Percentiles rank a stretch among this genome's conserved stretches.
Evolutionary conservation across 176 grass and related monocot species (phyloP).

Genomic region (Bothriochloa decipiens): DNA sequence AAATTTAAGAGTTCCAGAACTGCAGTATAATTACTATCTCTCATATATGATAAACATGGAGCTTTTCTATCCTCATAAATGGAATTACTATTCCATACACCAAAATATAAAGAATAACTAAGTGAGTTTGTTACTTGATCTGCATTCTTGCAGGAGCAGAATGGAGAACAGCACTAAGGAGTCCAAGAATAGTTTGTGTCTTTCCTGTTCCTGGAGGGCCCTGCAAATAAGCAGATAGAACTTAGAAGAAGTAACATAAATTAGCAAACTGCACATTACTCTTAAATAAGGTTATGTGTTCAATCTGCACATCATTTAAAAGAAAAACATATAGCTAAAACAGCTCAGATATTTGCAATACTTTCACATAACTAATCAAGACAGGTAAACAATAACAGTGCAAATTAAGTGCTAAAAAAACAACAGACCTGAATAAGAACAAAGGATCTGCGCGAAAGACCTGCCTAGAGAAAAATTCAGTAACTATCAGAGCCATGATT

Average conservation of each 20-base stretch:
- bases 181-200: conserved; percentile 98
- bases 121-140: conserved; percentile 62
- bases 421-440: conserved; percentile 89
- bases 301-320: conserved; percentile 28
- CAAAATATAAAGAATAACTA: too few species aligned
- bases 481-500: conserved; percentile 32
- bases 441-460: conserved; percentile 94
- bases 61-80: background rate
- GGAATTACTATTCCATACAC: too few species aligned
- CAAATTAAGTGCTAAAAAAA: conserved; percentile 35
- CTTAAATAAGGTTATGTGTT: background rate
- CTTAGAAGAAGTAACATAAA: conserved; percentile 6
- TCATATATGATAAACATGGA: background rate
- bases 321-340: conserved; percentile 30
- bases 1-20: conserved; percentile 9
- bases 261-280: background rate
- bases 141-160: conserved; percentile 87
- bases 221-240: conserved; percentile 51
- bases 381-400: conserved; percentile 24
- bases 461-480: conserved; percentile 66
- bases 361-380: background rate
- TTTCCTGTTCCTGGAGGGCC: conserved; percentile 97
- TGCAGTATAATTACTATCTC: background rate
- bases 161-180: conserved; percentile 98
- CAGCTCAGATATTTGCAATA: background rate